Percentiles rank a stretch among this genome's conserved stretches.
Conservation (phyloP, 1,139 yeast species). For the Suhomyces taliae region DNA sequence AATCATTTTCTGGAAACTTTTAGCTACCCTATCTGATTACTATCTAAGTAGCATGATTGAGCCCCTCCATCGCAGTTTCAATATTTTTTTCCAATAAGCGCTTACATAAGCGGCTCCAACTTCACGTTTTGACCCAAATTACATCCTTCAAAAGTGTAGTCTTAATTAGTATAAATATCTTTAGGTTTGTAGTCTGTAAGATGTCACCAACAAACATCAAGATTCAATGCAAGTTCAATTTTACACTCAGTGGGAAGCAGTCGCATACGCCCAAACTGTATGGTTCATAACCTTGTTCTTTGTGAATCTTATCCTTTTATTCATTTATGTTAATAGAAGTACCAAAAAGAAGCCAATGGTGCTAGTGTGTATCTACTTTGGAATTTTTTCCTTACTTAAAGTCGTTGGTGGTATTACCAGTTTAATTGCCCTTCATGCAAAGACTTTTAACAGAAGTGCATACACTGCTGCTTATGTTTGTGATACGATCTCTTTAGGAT, state of each 20-base stretch:
- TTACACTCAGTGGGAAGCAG: conserved; percentile 17
- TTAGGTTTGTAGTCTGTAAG: no score
- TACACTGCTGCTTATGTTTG: conserved; percentile 21
- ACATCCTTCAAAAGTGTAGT: background rate
- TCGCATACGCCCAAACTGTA: conserved; percentile 18
- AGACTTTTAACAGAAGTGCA: conserved; percentile 8
- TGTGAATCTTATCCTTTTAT: background rate
- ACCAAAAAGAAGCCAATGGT: conserved; percentile 2
- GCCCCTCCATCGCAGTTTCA: no score
- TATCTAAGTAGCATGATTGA: no score
- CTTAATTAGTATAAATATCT: background rate
- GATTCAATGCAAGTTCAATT: conserved; percentile 8
- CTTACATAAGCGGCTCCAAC: background rate
- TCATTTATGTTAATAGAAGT: background rate
- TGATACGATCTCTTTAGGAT: conserved; percentile 21
- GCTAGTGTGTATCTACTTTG: conserved; percentile 10
- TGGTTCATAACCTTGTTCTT: conserved; percentile 14
- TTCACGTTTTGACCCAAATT: background rate
- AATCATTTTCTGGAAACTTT: no score
- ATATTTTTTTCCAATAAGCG: background rate
- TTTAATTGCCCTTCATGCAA: conserved; percentile 11
- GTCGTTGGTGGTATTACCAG: conserved; percentile 21
- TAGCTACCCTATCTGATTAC: no score
- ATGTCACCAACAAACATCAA: no score
- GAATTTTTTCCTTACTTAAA: conserved; percentile 16